Evolutionary conservation across 305 asterid genomes (phyloP).

Genomic region (Solanum hybrid): DNA sequence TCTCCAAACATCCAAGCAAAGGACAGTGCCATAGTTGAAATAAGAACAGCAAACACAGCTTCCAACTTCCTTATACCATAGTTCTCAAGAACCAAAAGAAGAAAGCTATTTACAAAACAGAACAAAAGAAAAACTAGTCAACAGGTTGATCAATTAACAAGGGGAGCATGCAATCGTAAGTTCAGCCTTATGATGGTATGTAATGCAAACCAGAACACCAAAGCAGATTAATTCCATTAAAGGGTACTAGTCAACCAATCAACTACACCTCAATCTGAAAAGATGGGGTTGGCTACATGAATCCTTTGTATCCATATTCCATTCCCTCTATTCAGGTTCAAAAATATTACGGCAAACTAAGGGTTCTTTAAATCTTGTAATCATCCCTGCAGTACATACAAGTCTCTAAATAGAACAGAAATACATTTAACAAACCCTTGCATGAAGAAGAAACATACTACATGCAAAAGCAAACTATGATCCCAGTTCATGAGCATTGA

Average conservation of each 20-base stretch:
- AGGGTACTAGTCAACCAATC: neutral
- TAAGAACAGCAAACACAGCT: constrained; percentile 88
- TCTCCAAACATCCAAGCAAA: constrained; percentile 99
- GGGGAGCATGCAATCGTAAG: neutral
- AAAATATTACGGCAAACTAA: neutral
- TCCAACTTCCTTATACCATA: constrained; percentile 98
- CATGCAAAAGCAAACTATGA: neutral
- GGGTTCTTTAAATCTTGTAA: neutral
- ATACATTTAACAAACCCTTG: neutral
- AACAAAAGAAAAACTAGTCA: constrained; percentile 11
- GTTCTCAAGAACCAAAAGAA: constrained; percentile 90
- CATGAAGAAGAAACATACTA: neutral
- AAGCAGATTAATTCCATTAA: neutral
- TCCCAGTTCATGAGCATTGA: neutral
- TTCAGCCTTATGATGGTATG: neutral
- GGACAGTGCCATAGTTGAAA: constrained; percentile 74
- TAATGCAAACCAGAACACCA: neutral
- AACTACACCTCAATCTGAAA: neutral
- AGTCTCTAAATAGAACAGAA: neutral
- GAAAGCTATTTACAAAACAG: constrained; percentile 46
- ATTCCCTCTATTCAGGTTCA: neutral
- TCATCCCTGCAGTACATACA: neutral
- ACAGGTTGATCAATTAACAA: neutral
- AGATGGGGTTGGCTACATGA: neutral
- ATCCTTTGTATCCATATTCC: neutral